phyloP scores from a whole-genome alignment of 1,284 basidiomycete genomes.

The Malassezia obtusa region DNA sequence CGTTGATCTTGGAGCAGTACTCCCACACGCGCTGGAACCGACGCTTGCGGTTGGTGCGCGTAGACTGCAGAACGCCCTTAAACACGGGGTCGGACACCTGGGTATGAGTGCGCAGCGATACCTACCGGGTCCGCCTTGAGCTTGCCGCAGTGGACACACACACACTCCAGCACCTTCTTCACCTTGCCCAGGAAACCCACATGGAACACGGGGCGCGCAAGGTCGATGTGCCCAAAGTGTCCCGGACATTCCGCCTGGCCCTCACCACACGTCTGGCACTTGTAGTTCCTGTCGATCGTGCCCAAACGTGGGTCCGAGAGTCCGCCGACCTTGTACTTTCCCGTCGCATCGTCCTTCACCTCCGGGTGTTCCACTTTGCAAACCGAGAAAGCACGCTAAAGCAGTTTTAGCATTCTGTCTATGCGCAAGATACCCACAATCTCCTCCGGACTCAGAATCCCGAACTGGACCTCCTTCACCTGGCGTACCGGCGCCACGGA shows the following conservation, averaged over 20 bases:
- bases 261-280: slow-evolving; percentile 96
- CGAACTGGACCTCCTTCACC: slow-evolving; percentile 97
- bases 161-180: slow-evolving; percentile 98
- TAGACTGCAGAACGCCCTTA: slow-evolving; percentile 33
- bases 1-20: slow-evolving; percentile 42
- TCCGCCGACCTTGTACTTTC: slow-evolving; percentile 77
- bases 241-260: slow-evolving; percentile 61
- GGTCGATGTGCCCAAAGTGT: slow-evolving; percentile 96
- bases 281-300: slow-evolving; percentile 95
- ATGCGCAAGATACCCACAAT: slow-evolving; percentile 53
- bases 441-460: slow-evolving; percentile 98
- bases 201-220: slow-evolving; percentile 90
- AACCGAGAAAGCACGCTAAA: slow-evolving; percentile 83
- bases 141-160: slow-evolving; percentile 97
- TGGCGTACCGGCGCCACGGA: slow-evolving; percentile 72
- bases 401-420: slow-evolving; percentile 9
- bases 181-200: slow-evolving; percentile 97
- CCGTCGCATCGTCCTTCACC: slow-evolving; percentile 75
- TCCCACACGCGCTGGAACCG: slow-evolving; percentile 46
- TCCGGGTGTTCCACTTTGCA: slow-evolving; percentile 97
- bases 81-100: slow-evolving; percentile 41
- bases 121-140: slow-evolving; percentile 68
- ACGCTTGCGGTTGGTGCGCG: slow-evolving; percentile 34
- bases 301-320: slow-evolving; percentile 97
- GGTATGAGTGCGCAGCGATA: not conserved